These are phyloP conservation scores for Lachancea waltii DNA, from an alignment of 805 yeast genomes.

Conservation along the genomic window DNA sequence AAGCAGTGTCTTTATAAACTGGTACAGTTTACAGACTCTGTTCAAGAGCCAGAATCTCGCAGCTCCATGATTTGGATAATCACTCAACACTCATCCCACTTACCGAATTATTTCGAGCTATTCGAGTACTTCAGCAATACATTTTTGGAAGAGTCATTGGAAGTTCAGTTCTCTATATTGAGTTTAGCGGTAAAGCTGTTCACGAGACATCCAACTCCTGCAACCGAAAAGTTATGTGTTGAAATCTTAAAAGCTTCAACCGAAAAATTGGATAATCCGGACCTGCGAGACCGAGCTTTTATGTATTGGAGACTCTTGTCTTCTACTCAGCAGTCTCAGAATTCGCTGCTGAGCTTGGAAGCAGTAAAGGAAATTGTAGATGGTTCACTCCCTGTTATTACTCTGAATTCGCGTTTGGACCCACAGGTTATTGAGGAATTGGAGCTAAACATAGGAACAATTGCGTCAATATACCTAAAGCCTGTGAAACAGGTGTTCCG, in stretches of 20 bases:
- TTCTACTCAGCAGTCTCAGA: constrained; percentile 15
- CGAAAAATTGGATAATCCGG: constrained; percentile 74
- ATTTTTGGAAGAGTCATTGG: constrained; percentile 56
- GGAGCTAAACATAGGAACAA: constrained; percentile 71
- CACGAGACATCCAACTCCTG: constrained; percentile 44
- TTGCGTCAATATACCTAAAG: constrained; percentile 78
- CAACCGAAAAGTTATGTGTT: constrained; percentile 52
- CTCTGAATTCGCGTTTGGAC: constrained; percentile 65
- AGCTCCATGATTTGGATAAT: constrained; percentile 77
- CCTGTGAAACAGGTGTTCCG: constrained; percentile 81
- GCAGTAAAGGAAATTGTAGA: constrained; percentile 50
- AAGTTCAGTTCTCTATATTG: constrained; percentile 66
- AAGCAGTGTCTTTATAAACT: constrained; percentile 39
- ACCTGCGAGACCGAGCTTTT: constrained; percentile 75
- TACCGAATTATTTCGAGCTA: constrained; percentile 29
- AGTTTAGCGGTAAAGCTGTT: constrained; percentile 72
- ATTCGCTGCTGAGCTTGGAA: constrained; percentile 35
- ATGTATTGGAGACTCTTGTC: constrained; percentile 81
- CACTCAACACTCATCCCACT: constrained; percentile 57
- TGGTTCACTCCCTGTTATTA: constrained; percentile 55
- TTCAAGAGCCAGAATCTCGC: constrained; percentile 75
- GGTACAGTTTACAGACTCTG: constrained; percentile 39
- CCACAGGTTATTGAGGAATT: constrained; percentile 69
- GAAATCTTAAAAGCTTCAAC: constrained; percentile 60
- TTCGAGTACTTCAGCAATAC: constrained; percentile 34